Percentiles rank a stretch among this genome's conserved stretches.
Evolutionary conservation across 768 basidiomycete species (phyloP).

Genomic region (Termitomyces sp.): DNA sequence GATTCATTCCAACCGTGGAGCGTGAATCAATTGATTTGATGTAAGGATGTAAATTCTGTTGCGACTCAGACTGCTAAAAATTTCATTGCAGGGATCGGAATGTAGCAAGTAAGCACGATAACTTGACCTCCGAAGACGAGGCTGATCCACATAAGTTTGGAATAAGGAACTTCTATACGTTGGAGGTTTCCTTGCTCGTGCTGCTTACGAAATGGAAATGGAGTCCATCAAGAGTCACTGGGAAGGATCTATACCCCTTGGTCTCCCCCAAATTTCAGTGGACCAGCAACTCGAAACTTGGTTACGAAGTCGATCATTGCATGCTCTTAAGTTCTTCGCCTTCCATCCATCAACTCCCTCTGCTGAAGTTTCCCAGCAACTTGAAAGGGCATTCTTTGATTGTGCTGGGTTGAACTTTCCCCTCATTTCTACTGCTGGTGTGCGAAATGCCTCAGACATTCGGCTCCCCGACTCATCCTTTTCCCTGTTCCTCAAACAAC

Average conservation of each 20-base stretch:
- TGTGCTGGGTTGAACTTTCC: constrained; percentile 56
- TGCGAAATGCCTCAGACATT: constrained; percentile 61
- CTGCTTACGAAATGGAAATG: constrained; percentile 85
- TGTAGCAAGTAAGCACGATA: constrained; percentile 55
- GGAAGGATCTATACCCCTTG: constrained; percentile 41
- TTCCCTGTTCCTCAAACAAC: constrained; percentile 67
- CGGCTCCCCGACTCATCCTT: constrained; percentile 73
- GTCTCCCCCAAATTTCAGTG: constrained; percentile 20
- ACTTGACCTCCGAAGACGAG: not conserved
- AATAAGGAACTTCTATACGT: constrained; percentile 85
- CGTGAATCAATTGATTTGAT: constrained; percentile 90
- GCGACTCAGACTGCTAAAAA: not conserved
- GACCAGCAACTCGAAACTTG: constrained; percentile 42
- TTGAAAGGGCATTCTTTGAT: constrained; percentile 78
- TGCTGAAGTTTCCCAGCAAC: constrained; percentile 61
- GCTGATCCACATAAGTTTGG: constrained; percentile 53
- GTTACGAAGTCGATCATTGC: constrained; percentile 62
- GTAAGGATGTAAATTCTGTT: constrained; percentile 34
- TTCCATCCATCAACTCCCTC: constrained; percentile 89
- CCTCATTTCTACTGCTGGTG: constrained; percentile 73
- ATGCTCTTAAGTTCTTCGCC: constrained; percentile 86
- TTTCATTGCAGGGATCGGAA: constrained; percentile 61
- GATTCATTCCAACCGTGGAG: constrained; percentile 96
- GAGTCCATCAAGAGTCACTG: constrained; percentile 55
- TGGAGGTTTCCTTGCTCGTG: constrained; percentile 77